Evolutionary conservation across 1,284 basidiomycete species (phyloP).

Genomic region (Fistulina hepatica): DNA sequence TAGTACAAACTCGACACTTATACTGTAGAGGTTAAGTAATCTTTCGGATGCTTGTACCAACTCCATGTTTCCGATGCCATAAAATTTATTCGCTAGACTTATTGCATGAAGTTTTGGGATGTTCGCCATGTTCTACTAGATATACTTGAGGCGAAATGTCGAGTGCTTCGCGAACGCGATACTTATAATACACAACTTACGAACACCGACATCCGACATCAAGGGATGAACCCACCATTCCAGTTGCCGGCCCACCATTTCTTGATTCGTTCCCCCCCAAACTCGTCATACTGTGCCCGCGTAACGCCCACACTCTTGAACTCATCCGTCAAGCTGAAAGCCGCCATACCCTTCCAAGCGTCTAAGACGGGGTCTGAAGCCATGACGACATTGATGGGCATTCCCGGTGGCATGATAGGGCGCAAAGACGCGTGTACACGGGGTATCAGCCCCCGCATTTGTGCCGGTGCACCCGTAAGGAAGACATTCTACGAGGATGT

Average conservation of each 20-base stretch:
- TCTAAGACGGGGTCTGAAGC: slow-evolving; percentile 66
- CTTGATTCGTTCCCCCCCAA: slow-evolving; percentile 73
- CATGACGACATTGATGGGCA: slow-evolving; percentile 48
- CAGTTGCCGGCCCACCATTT: slow-evolving; percentile 81
- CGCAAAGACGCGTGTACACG: slow-evolving; percentile 65
- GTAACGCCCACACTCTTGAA: slow-evolving; percentile 52
- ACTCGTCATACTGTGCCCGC: slow-evolving; percentile 82
- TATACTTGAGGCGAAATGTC: too few species aligned
- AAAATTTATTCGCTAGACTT: too few species aligned
- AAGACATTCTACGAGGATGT: slow-evolving; percentile 65
- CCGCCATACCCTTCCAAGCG: slow-evolving; percentile 90
- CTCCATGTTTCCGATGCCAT: too few species aligned
- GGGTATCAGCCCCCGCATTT: slow-evolving; percentile 59
- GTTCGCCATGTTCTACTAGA: too few species aligned
- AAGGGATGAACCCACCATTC: too few species aligned
- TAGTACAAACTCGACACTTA: too few species aligned
- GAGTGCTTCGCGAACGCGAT: too few species aligned
- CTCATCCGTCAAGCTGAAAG: slow-evolving; percentile 58
- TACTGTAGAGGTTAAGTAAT: too few species aligned
- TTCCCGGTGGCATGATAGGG: slow-evolving; percentile 74
- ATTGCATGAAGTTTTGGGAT: too few species aligned
- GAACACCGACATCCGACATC: too few species aligned
- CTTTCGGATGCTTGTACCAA: too few species aligned
- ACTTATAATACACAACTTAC: too few species aligned
- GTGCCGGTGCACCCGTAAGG: slow-evolving; percentile 76